These are phyloP conservation scores for Kockiozyma suomiensis DNA, from an alignment of 805 yeast genomes.

Conservation along the genomic window DNA sequence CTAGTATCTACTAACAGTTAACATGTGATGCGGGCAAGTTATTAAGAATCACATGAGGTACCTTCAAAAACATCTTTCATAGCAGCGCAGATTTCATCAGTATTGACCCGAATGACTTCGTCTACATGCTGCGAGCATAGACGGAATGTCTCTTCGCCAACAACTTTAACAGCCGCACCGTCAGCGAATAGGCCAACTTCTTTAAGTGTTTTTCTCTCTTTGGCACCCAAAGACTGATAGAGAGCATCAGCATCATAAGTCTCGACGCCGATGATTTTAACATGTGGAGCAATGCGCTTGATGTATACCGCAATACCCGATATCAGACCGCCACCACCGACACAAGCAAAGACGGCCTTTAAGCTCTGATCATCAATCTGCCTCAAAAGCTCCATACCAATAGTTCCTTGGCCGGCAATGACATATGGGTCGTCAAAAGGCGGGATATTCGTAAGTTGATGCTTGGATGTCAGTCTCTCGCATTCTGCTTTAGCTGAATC, in stretches of 20 bases:
- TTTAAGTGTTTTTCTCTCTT: constrained; percentile 58
- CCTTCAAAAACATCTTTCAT: constrained; percentile 89
- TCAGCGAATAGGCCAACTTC: constrained; percentile 97
- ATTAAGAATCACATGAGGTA: neutral
- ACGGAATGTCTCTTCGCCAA: constrained; percentile 91
- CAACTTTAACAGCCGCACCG: constrained; percentile 91
- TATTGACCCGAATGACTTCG: constrained; percentile 78
- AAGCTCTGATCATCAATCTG: constrained; percentile 64
- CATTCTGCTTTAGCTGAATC: constrained; percentile 96
- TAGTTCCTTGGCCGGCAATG: constrained; percentile 98
- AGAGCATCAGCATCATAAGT: constrained; percentile 95
- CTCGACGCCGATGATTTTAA: constrained; percentile 93
- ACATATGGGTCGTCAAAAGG: constrained; percentile 98
- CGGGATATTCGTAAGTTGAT: constrained; percentile 87
- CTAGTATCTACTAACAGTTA: constrained; percentile 64
- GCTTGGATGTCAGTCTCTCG: constrained; percentile 62
- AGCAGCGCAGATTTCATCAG: constrained; percentile 96
- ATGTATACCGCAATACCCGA: constrained; percentile 90
- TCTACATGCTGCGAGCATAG: constrained; percentile 79
- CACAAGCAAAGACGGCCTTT: constrained; percentile 85
- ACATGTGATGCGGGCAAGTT: neutral
- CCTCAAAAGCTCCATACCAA: constrained; percentile 88
- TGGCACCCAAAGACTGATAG: constrained; percentile 63
- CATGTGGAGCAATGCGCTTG: constrained; percentile 96
- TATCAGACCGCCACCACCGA: constrained; percentile 97